Conservation (phyloP, 1,139 yeast species). For the Pichia sp. region DNA sequence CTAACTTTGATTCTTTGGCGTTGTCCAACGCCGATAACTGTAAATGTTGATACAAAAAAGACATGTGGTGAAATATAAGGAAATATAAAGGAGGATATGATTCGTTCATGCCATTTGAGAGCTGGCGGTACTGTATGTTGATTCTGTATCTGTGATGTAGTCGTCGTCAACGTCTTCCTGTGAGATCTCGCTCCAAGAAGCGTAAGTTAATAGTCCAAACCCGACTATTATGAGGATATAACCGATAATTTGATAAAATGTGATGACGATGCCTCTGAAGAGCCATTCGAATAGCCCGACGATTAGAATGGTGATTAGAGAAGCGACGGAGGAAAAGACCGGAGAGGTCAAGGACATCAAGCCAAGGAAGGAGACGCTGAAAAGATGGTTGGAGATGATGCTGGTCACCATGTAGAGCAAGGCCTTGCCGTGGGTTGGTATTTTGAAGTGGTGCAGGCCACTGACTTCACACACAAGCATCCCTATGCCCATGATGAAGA, state of each 20-base stretch:
- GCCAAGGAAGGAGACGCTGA: constrained; percentile 70
- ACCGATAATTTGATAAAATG: constrained; percentile 49
- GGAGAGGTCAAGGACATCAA: constrained; percentile 85
- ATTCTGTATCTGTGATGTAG: constrained; percentile 32
- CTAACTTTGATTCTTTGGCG: neutral
- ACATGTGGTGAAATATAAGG: neutral
- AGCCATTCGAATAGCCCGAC: constrained; percentile 79
- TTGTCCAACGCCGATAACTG: neutral
- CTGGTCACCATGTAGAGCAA: constrained; percentile 49
- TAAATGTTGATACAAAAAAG: neutral
- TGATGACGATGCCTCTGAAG: constrained; percentile 56
- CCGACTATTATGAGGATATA: constrained; percentile 61
- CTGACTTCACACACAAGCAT: constrained; percentile 49
- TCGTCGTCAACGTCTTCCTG: constrained; percentile 58
- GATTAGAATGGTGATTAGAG: constrained; percentile 70
- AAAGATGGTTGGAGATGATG: constrained; percentile 57
- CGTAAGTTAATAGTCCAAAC: constrained; percentile 61
- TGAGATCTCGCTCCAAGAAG: constrained; percentile 70
- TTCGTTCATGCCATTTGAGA: neutral
- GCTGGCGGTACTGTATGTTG: constrained; percentile 16
- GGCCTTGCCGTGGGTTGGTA: constrained; percentile 43
- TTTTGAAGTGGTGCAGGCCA: constrained; percentile 56
- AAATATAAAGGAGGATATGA: neutral
- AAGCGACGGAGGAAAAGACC: constrained; percentile 77
- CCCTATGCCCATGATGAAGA: constrained; percentile 45